phyloP scores from a whole-genome alignment of 73 alveolate species.

The Uronychia binucleata region DNA sequence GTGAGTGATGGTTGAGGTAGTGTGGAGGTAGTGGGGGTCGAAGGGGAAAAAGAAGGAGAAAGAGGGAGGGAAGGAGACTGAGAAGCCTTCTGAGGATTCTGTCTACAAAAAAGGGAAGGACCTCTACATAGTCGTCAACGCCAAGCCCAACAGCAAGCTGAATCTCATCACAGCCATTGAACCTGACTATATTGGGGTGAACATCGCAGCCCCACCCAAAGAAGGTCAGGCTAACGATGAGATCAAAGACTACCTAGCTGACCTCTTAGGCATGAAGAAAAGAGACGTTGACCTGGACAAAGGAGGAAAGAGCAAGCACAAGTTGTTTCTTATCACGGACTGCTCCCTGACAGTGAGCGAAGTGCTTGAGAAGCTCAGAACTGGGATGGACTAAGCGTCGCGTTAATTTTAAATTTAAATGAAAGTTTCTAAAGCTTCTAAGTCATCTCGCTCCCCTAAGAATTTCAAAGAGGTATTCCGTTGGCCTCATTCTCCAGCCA shows the following conservation, averaged over 20 bases:
- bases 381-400: not conserved
- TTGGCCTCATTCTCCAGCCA: not conserved
- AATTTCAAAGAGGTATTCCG: not conserved
- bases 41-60: too few species aligned
- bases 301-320: slow-evolving; percentile 28
- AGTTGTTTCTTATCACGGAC: not conserved
- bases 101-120: slow-evolving; percentile 15
- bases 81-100: slow-evolving; percentile 13
- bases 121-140: slow-evolving; percentile 27
- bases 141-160: slow-evolving; percentile 29
- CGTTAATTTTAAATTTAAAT: not conserved
- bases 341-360: not conserved
- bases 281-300: slow-evolving; percentile 32
- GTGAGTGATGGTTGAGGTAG: too few species aligned
- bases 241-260: slow-evolving; percentile 22
- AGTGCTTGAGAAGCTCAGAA: not conserved
- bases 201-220: slow-evolving; percentile 33
- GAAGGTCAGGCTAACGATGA: slow-evolving; percentile 46
- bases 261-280: slow-evolving; percentile 33
- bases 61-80: too few species aligned
- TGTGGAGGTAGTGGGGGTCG: too few species aligned
- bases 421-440: not conserved
- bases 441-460: not conserved
- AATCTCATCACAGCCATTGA: slow-evolving; percentile 32
- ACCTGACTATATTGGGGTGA: slow-evolving; percentile 33